Percentiles rank a stretch among this genome's conserved stretches.
Conservation (phyloP, 441 rosid genomes). For the Lepidium campestre region DNA sequence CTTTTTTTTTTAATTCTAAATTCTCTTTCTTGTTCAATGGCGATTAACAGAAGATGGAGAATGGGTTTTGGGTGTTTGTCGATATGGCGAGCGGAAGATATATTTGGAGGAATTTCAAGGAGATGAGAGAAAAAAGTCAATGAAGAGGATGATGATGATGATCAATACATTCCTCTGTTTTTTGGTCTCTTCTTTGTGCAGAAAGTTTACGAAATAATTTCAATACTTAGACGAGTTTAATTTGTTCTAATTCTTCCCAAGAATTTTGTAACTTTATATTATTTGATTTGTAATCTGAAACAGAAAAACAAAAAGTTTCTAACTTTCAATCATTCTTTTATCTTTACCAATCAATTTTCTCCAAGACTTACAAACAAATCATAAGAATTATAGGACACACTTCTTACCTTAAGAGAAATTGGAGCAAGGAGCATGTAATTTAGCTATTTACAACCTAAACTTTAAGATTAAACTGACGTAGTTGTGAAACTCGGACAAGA, state of each 20-base stretch:
- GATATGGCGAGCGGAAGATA: conserved; percentile 96
- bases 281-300: conserved; percentile 13
- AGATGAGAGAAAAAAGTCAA: conserved; percentile 38
- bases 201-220: neutral
- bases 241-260: neutral
- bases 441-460: conserved; percentile 20
- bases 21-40: neutral
- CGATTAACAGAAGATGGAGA: conserved; percentile 51
- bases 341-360: conserved; percentile 4
- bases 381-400: neutral
- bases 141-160: neutral
- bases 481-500: neutral
- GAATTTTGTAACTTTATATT: conserved; percentile 12
- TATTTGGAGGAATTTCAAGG: conserved; percentile 75
- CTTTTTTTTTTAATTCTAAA: neutral
- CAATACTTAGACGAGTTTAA: conserved; percentile 1
- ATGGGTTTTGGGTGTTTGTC: conserved; percentile 91
- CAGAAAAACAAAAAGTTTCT: neutral
- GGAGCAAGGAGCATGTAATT: neutral
- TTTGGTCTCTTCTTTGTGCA: conserved; percentile 21
- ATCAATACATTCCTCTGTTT: neutral
- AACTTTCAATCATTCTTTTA: neutral
- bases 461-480: neutral
- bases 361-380: neutral
- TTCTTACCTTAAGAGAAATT: neutral